Conservation (phyloP, 73 alveolate species). For the Symbiodinium natans region DNA sequence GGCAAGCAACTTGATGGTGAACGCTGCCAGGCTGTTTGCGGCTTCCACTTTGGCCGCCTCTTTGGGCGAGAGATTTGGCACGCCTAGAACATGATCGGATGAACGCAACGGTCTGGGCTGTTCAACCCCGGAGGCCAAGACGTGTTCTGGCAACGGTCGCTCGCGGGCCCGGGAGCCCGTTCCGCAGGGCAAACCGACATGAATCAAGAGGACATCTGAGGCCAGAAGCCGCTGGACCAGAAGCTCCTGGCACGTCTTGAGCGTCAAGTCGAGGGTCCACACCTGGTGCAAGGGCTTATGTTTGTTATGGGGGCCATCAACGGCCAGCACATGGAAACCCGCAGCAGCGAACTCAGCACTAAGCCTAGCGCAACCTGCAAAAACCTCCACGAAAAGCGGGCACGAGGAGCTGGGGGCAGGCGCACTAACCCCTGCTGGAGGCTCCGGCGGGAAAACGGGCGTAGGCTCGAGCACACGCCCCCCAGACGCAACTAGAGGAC, state of each 20-base stretch:
- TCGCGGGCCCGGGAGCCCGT: constrained; percentile 39
- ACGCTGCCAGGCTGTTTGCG: neutral
- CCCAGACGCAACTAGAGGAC: too few species aligned
- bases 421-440: too few species aligned
- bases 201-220: neutral
- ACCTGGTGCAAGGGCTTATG: neutral
- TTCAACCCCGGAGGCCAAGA: neutral
- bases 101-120: neutral
- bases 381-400: constrained; percentile 8
- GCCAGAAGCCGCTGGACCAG: neutral
- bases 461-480: neutral
- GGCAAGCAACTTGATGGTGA: neutral
- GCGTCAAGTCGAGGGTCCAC: neutral
- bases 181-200: constrained; percentile 15
- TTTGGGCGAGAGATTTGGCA: neutral
- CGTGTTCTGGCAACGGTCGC: neutral
- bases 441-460: neutral
- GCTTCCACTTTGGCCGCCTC: neutral
- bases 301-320: neutral
- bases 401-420: too few species aligned
- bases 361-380: constrained; percentile 21
- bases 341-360: neutral
- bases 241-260: neutral
- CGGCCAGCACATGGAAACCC: neutral
- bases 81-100: neutral